Conservation (phyloP, 345 rosid species). For the Populus euphratica region DNA sequence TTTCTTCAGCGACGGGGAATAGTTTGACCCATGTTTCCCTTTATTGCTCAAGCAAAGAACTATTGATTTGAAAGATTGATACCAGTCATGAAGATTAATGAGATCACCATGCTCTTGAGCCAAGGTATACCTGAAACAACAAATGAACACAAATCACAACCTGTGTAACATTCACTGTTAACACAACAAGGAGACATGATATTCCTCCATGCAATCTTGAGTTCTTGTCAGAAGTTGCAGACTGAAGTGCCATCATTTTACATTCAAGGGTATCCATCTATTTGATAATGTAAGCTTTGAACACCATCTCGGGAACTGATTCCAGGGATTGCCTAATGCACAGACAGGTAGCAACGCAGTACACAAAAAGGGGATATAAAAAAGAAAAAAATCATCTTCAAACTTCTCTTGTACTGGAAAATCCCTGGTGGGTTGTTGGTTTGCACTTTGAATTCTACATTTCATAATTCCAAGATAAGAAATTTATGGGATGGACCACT, state of each 20-base stretch:
- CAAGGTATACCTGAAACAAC: slow-evolving; percentile 54
- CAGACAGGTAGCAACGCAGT: no score
- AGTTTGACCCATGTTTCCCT: slow-evolving; percentile 50
- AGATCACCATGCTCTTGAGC: slow-evolving; percentile 89
- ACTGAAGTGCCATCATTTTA: no score
- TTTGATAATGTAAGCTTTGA: no score
- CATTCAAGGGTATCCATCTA: no score
- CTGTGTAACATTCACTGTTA: no score
- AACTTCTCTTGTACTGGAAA: background rate
- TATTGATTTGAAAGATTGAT: slow-evolving; percentile 72
- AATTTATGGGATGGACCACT: slow-evolving; percentile 23
- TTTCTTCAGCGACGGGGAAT: slow-evolving; percentile 56
- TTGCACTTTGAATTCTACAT: no score
- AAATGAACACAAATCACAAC: background rate
- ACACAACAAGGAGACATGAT: no score
- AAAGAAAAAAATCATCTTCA: background rate
- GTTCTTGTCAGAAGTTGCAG: no score
- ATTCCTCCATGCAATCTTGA: no score
- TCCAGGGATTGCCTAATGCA: no score
- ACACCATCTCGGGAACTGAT: no score
- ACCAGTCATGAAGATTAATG: slow-evolving; percentile 91
- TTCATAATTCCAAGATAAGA: slow-evolving; percentile 3
- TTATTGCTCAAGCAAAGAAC: slow-evolving; percentile 34
- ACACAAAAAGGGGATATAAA: background rate
- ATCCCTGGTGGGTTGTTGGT: background rate